phyloP scores from a whole-genome alignment of 257 asterid genomes.

The Jacaranda mimosifolia region DNA sequence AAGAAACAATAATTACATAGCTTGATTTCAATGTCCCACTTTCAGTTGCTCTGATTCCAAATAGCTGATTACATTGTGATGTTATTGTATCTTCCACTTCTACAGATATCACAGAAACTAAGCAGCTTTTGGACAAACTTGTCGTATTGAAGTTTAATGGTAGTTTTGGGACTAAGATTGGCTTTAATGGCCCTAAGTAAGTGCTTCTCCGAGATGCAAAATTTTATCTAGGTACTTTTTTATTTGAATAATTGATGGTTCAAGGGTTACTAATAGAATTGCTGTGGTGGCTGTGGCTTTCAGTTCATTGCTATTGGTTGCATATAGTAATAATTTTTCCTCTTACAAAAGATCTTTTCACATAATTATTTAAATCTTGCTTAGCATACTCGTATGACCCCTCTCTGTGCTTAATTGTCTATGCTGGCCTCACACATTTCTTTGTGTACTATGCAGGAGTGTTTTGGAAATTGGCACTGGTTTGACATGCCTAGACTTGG shows the following conservation, averaged over 20 bases:
- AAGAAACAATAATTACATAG: not conserved
- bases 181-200: constrained; percentile 82
- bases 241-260: constrained; percentile 16
- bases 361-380: not conserved
- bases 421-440: constrained; percentile 30
- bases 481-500: constrained; percentile 74
- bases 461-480: constrained; percentile 65
- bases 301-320: not conserved
- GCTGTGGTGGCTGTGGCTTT: constrained; percentile 18
- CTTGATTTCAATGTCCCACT: not conserved
- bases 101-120: constrained; percentile 65
- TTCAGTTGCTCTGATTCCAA: constrained; percentile 23
- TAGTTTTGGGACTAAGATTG: constrained; percentile 63
- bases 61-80: constrained; percentile 16
- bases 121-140: constrained; percentile 82
- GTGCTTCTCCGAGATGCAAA: constrained; percentile 42
- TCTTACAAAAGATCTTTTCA: not conserved
- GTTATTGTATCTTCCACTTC: constrained; percentile 31
- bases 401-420: constrained; percentile 13
- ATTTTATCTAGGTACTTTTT: not conserved
- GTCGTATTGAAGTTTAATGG: constrained; percentile 76
- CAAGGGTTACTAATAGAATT: constrained; percentile 21
- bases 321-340: not conserved
- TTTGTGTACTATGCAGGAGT: constrained; percentile 60
- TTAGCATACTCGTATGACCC: constrained; percentile 14